Base-by-base conservation (phyloP, 2,329 filamentous ascomycete species). In the Curvularia hawaiiensis region DNA sequence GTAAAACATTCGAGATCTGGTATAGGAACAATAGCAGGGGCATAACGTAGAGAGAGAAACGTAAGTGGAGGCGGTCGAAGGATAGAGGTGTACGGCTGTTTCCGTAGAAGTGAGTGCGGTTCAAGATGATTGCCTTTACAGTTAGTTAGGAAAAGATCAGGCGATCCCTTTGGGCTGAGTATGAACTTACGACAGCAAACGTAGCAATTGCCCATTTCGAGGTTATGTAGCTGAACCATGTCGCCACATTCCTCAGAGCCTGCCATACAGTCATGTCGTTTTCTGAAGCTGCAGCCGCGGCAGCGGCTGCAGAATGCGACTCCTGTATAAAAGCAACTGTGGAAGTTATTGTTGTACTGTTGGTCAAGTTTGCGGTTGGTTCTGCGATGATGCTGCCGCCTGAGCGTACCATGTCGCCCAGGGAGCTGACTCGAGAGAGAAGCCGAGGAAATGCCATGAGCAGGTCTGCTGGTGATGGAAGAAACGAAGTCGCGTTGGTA, bases 81-180 rank as follows among this genome's bases (percentile, higher is more conserved):
- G 85, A 84, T n/a, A 97, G 81, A 52, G 90, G 87, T 52, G 93
- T 85, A 60, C 95, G 84, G 14, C 92, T 94, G 0, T 93, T 94
- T 41, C 92, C 94, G 76, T 97, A 98, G 66, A 98, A 95, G 57
- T 93, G 89, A 7, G 95, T 96, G 56, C 95, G 87, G 74, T 98
- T 98, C 24, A 98, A 82, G 56, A 97, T 79, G 57, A 98, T 85
- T 22, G 92, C 92, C 85, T 88, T 59, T 24, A 50, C 20, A 28
- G n/a, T 20, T 18, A 22, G 45, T 61, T 33, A 65, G 53, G 35
- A 45, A 14, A 39, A 14, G 9, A 22, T 30, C 35, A 33, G 51
- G 18, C 39, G 38, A 24, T 20, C 22, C 26, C n/a, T n/a, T 20
- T n/a, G 18, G 50, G 28, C 24, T 9, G 11, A 4, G 47, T 50